Base-by-base conservation (phyloP, 2,329 filamentous ascomycete species). In the Talaromyces sp. region DNA sequence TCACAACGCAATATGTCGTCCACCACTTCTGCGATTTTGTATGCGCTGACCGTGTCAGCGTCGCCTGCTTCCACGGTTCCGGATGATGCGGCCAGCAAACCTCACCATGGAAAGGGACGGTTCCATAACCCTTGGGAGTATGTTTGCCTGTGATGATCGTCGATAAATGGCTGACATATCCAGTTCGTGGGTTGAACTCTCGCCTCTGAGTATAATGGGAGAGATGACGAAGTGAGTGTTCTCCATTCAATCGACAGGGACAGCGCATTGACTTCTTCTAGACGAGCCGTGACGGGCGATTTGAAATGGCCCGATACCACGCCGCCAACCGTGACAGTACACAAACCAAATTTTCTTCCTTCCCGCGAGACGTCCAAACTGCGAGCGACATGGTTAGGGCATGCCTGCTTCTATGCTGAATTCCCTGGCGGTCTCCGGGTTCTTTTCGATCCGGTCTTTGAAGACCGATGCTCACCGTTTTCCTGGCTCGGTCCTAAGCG, bases 381-480 rank as follows among this genome's bases (percentile, higher is more conserved):
- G 10, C 88, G 93, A 63, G 91, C 93, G 38, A 98, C 94, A 47
- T 97, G 94, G 94, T 87, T 98, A 2, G 94, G 94, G 40, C 94
- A 98, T 77, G 93, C 94, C 3, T 97, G 93, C 81, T 97, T 93
- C 81, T 93, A 92, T 73, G 87, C 96, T 70, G 94, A 97, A 77
- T 97, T 93, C 72, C 92, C 93, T 1, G 85, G 86, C 15, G 94
- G 94, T 0, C 82, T 98, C 62, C 88, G 94, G 63, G 92, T 96
- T 3, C 86, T 98, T 3, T 97, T 97, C 76, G 94, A 97, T 73
- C 94, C 94, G 1, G 93, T 97, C 38, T 96, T 97, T 70, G 92
- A 94, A 75, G 88, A 92, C 68, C 88, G 92, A 71, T 97, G 94
- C 79, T 89, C 89, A 34, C 94, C 94, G 0, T 83, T 94, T 70